Evolutionary conservation across 2,329 filamentous ascomycete genomes (phyloP).

Genomic region (Colletotrichum sp.): DNA sequence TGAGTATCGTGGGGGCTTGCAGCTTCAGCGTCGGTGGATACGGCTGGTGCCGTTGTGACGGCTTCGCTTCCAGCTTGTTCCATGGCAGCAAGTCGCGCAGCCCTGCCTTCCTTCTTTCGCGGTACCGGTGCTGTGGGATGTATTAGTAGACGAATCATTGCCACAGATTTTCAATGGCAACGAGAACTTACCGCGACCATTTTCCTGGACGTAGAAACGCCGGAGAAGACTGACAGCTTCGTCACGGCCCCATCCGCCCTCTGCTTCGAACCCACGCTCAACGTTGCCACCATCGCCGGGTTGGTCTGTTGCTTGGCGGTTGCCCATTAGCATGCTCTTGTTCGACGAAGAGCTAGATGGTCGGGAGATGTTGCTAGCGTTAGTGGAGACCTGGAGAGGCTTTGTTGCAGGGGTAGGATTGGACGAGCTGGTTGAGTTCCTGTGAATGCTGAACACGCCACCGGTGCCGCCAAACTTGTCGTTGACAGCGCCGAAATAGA

Average conservation of each 20-base stretch:
- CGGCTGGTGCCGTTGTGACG: background rate
- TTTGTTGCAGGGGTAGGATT: background rate
- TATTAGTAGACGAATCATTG: constrained; percentile 24
- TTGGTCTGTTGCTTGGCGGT: constrained; percentile 25
- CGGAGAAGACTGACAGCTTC: constrained; percentile 92
- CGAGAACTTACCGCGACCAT: constrained; percentile 75
- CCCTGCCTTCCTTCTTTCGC: constrained; percentile 60
- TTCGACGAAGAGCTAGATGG: background rate
- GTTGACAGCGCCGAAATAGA: constrained; percentile 95
- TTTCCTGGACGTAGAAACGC: constrained; percentile 97
- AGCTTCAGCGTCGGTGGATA: background rate
- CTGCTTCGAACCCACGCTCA: constrained; percentile 80
- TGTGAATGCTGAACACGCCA: constrained; percentile 87
- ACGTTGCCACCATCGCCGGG: constrained; percentile 69
- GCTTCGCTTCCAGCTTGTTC: constrained; percentile 16
- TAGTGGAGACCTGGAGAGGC: background rate
- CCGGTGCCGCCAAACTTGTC: constrained; percentile 97
- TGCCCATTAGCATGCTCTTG: background rate
- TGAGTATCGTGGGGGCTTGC: background rate
- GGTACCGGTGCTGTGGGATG: constrained; percentile 49
- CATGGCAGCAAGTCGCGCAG: constrained; percentile 58
- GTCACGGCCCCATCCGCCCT: constrained; percentile 86
- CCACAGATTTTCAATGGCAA: background rate
- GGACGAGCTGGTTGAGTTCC: constrained; percentile 47
- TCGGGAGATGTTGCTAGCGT: background rate